phyloP scores from a whole-genome alignment of 768 basidiomycete species.

The Agrocybe chaxingu region DNA sequence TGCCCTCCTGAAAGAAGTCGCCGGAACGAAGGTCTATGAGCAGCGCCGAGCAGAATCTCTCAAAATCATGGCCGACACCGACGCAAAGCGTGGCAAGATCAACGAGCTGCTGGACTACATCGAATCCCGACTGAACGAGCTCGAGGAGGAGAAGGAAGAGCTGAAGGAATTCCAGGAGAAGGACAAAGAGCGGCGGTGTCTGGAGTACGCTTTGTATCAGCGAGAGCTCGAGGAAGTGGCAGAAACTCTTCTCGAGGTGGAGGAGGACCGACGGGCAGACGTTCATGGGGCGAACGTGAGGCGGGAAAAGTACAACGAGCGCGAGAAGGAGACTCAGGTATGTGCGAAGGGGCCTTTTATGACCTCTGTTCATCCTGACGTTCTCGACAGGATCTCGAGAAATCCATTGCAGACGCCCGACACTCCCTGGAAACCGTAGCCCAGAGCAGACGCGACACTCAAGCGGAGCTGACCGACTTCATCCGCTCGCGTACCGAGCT shows the following conservation, averaged over 20 bases:
- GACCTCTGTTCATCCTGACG: not conserved
- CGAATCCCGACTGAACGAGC: slow-evolving; percentile 82
- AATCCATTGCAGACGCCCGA: slow-evolving; percentile 63
- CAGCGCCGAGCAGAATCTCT: slow-evolving; percentile 88
- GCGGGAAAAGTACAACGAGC: slow-evolving; percentile 74
- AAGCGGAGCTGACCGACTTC: slow-evolving; percentile 83
- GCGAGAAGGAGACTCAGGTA: slow-evolving; percentile 86
- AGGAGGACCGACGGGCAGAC: slow-evolving; percentile 77
- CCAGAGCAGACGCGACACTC: slow-evolving; percentile 70
- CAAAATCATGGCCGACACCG: slow-evolving; percentile 97
- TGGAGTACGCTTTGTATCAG: slow-evolving; percentile 94
- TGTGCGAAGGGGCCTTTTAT: slow-evolving; percentile 14
- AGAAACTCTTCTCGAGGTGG: slow-evolving; percentile 80
- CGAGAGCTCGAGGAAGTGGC: slow-evolving; percentile 88
- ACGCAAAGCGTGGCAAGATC: slow-evolving; percentile 89
- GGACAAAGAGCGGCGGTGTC: slow-evolving; percentile 89
- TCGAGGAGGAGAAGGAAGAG: slow-evolving; percentile 98
- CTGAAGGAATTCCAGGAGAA: slow-evolving; percentile 95
- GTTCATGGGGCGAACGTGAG: slow-evolving; percentile 82
- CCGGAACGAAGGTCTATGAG: slow-evolving; percentile 97
- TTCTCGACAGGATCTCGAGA: slow-evolving; percentile 60
- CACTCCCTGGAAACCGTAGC: slow-evolving; percentile 69
- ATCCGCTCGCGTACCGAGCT: slow-evolving; percentile 83
- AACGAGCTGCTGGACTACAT: slow-evolving; percentile 87
- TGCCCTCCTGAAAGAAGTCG: slow-evolving; percentile 94